These are phyloP conservation scores for Cordyceps tenuipes DNA, from an alignment of 2,329 filamentous ascomycete genomes.

Conservation along the genomic window DNA sequence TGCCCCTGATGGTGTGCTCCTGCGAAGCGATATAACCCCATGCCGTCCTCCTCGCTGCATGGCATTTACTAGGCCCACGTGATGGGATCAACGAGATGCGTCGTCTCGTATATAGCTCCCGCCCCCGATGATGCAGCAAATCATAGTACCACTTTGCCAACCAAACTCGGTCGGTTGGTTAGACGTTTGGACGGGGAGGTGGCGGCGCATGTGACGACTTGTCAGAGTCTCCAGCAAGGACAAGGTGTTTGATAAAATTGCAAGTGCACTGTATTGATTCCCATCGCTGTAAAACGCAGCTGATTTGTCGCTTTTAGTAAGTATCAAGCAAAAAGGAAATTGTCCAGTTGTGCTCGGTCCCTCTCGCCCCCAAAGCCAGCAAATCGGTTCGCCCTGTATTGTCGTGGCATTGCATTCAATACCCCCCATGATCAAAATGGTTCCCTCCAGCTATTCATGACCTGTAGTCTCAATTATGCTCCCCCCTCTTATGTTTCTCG, in stretches of 20 bases:
- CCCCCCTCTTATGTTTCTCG: neutral
- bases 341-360: neutral
- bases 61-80: slow-evolving; percentile 7
- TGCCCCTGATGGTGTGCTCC: neutral
- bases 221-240: too few relatives aligned
- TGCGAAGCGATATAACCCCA: neutral
- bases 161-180: neutral
- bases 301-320: neutral
- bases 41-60: slow-evolving; percentile 7
- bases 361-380: neutral
- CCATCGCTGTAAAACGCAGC: neutral
- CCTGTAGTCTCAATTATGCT: neutral
- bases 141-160: neutral
- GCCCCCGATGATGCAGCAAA: neutral
- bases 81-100: slow-evolving; percentile 5
- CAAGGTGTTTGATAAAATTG: neutral
- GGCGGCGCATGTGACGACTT: neutral
- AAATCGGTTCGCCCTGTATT: neutral
- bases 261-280: neutral
- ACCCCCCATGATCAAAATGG: neutral
- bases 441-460: neutral
- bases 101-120: slow-evolving; percentile 4
- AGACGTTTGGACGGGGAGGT: too few relatives aligned
- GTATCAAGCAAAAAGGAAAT: neutral
- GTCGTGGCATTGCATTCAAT: neutral